A percentile compares a stretch with the other conserved stretches of the same genome.
These are phyloP conservation scores for Suillus occidentalis DNA, from an alignment of 768 basidiomycete species.

Conservation along the genomic window DNA sequence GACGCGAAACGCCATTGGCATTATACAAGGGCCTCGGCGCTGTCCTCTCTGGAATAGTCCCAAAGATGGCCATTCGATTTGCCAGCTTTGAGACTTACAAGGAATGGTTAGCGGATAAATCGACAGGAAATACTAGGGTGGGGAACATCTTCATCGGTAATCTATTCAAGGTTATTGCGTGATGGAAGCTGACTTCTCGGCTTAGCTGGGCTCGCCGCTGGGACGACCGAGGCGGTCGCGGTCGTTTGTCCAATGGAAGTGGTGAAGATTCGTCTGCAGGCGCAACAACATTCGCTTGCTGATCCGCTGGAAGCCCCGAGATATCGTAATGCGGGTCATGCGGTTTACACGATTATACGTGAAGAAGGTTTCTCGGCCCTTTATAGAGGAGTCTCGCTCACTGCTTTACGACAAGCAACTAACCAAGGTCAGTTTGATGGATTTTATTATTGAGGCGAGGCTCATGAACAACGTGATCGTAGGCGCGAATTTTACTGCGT, in stretches of 20 bases:
- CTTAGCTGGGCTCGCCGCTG: constrained; percentile 90
- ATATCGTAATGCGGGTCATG: constrained; percentile 96
- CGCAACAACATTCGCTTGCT: constrained; percentile 94
- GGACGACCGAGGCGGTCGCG: constrained; percentile 90
- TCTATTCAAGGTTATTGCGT: constrained; percentile 23
- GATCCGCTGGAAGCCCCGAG: constrained; percentile 92
- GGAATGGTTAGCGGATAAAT: constrained; percentile 68
- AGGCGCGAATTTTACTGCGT: constrained; percentile 98
- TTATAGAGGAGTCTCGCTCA: constrained; percentile 91
- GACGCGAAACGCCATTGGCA: constrained; percentile 90
- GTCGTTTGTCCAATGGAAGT: constrained; percentile 99
- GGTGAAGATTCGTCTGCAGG: constrained; percentile 96
- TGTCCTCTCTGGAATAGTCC: constrained; percentile 94
- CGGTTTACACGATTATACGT: constrained; percentile 88
- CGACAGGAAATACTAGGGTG: constrained; percentile 77
- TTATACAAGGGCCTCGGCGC: constrained; percentile 98
- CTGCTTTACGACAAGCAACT: constrained; percentile 93
- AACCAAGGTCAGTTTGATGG: constrained; percentile 72
- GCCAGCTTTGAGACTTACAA: constrained; percentile 98
- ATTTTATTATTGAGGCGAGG: constrained; percentile 7
- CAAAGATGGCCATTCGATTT: constrained; percentile 99
- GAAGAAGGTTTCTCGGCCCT: constrained; percentile 87
- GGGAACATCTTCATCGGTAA: constrained; percentile 85
- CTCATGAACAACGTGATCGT: neutral
- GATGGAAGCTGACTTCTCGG: constrained; percentile 2